Conservation (phyloP, 2,329 filamentous ascomycete species). For the Fusarium sp. region DNA sequence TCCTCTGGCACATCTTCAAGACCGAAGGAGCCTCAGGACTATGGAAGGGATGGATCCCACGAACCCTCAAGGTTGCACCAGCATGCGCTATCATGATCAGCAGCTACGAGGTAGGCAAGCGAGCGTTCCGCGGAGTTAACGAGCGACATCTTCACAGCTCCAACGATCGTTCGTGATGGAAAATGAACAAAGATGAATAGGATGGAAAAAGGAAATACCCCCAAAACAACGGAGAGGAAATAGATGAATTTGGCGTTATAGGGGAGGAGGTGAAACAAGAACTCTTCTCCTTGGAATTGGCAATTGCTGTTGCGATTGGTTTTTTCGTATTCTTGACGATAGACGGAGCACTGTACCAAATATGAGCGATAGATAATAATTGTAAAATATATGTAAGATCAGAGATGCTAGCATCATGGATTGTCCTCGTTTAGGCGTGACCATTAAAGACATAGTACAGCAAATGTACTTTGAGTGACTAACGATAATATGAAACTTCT, state of each 20-base stretch:
- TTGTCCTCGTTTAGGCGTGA: background rate
- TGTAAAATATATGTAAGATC: constrained; percentile 35
- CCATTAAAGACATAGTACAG: background rate
- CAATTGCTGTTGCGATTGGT: background rate
- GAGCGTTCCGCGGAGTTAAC: constrained; percentile 82
- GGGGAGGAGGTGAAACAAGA: constrained; percentile 5
- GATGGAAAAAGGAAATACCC: constrained; percentile 22
- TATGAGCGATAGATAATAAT: constrained; percentile 39
- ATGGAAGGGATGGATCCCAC: constrained; percentile 90
- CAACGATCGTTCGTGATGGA: constrained; percentile 12
- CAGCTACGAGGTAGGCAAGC: constrained; percentile 96
- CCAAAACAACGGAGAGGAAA: background rate
- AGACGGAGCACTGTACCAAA: constrained; percentile 29
- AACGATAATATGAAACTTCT: rapidly evolving
- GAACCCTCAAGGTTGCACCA: constrained; percentile 93
- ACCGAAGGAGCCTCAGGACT: constrained; percentile 84
- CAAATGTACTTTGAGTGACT: rapidly evolving
- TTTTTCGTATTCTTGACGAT: constrained; percentile 14
- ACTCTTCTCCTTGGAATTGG: constrained; percentile 27
- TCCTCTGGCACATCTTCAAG: constrained; percentile 90
- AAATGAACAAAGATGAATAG: background rate
- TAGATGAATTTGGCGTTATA: constrained; percentile 37
- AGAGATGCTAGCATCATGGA: background rate
- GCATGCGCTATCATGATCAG: constrained; percentile 99
- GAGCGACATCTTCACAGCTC: constrained; percentile 48